phyloP scores from a whole-genome alignment of 2,329 filamentous ascomycete species.

The Talaromyces sp. region DNA sequence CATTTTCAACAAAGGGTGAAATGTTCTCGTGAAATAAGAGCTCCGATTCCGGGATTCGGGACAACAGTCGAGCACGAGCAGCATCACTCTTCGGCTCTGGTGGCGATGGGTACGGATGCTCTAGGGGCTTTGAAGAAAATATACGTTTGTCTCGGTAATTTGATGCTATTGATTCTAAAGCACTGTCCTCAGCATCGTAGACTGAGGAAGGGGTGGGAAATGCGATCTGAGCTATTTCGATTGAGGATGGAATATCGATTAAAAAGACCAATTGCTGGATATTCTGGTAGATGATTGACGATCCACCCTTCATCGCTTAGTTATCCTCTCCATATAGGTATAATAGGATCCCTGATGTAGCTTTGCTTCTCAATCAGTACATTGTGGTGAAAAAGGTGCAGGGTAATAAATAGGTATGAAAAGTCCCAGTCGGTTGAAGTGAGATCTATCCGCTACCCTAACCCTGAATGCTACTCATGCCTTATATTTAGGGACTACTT shows the following conservation, averaged over 20 bases:
- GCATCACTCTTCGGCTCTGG: conserved; percentile 51
- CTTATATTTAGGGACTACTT: neutral
- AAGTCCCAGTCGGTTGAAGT: neutral
- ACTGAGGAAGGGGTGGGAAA: neutral
- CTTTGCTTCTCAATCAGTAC: neutral
- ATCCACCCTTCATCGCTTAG: conserved; percentile 16
- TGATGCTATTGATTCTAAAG: neutral
- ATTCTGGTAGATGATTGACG: conserved; percentile 52
- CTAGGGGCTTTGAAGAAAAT: conserved; percentile 46
- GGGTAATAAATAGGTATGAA: neutral
- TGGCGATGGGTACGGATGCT: conserved; percentile 47
- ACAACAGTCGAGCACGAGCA: conserved; percentile 41
- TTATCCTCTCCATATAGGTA: neutral
- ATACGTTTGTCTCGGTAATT: conserved; percentile 25
- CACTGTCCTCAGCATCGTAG: neutral
- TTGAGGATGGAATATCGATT: conserved; percentile 58
- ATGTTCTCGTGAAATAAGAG: conserved; percentile 25
- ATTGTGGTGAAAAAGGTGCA: neutral
- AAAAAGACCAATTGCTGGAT: conserved; percentile 45
- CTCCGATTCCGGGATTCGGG: conserved; percentile 33
- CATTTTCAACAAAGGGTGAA: conserved; percentile 34
- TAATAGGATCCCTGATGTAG: neutral
- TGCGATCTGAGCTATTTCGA: conserved; percentile 51
- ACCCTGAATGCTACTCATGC: neutral
- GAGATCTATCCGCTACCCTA: neutral